Percentiles rank a stretch among this genome's conserved stretches.
Evolutionary conservation across 305 asterid genomes (phyloP).

Genomic region (Andrographis paniculata): DNA sequence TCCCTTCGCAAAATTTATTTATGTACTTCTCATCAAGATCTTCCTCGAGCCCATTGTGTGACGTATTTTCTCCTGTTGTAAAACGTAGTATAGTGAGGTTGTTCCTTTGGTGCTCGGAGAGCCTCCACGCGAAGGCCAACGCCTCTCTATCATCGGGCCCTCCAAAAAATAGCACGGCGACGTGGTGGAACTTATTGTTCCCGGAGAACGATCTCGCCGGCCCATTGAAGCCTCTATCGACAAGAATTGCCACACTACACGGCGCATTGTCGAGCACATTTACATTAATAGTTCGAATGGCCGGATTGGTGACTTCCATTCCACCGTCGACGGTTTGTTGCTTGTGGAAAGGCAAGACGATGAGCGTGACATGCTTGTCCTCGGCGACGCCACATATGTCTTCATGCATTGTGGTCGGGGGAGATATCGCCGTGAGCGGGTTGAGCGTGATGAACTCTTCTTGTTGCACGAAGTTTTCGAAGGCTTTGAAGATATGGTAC

Average conservation of each 20-base stretch:
- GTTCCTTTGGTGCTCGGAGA: background rate
- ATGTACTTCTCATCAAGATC: background rate
- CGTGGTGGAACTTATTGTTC: background rate
- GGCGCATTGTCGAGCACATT: background rate
- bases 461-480: background rate
- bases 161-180: background rate
- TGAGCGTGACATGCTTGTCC: background rate
- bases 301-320: background rate
- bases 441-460: background rate
- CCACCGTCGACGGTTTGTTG: background rate
- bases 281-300: background rate
- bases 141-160: conserved; percentile 11
- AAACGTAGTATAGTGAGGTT: conserved; percentile 1
- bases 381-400: background rate
- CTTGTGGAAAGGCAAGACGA: conserved; percentile 10
- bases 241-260: conserved; percentile 4
- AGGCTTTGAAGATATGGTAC: background rate
- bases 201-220: too few relatives aligned
- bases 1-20: background rate
- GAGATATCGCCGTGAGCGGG: background rate
- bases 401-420: background rate
- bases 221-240: background rate
- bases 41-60: background rate
- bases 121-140: background rate
- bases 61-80: background rate